Base-by-base conservation (phyloP, 1,284 basidiomycete species). In the Xerocomus alliaceus region DNA sequence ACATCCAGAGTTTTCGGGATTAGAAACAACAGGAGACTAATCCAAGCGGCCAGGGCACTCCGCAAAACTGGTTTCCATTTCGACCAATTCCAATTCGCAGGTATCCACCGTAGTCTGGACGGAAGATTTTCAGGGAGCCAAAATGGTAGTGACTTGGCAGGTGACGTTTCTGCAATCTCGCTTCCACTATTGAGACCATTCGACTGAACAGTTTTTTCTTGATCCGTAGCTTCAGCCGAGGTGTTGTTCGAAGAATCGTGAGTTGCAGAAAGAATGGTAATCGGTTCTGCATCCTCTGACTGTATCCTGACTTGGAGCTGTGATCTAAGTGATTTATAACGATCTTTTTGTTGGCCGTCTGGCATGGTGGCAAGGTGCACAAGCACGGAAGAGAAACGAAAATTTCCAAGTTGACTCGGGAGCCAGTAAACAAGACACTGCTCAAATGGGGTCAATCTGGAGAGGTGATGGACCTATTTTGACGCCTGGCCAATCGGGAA, bases 21-120 rank as follows among this genome's bases (percentile, higher is more conserved):
- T 20, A 91, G 73, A 68, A 92, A 85, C 13, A 92, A 72, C 20
- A 93, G 67, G 17, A 84, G 72, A 26, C 84, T 79, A 6, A 91
- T 71, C 88, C 90, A 93, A 28, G 83, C 89, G 1, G 86, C 79
- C 48, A 89, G 57, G 3, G 89, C 83, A 65, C 85, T 84, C 50
- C 92, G 84, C 32, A 93, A 75, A 17, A 84, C 85, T 7, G 89
- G 87, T 73, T 91, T 90, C 67, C 87, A 65, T 65, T 85, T 87
- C 9, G 83, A 76, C 83, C 83, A 87, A 0, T 76, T 83, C 71
- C 77, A 83, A 63, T 87, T 89, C 20, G 73, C 76, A 5, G 80
- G 78, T 35, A 90, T 83, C 89, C 90, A 91, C 53, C 74, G 71
- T 34, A 87, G 65, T 37, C 58, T 47, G 13, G 55, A n/a, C 2